Evolutionary conservation across 208 protist genomes (phyloP).

Genomic region (Leishmania turanica): DNA sequence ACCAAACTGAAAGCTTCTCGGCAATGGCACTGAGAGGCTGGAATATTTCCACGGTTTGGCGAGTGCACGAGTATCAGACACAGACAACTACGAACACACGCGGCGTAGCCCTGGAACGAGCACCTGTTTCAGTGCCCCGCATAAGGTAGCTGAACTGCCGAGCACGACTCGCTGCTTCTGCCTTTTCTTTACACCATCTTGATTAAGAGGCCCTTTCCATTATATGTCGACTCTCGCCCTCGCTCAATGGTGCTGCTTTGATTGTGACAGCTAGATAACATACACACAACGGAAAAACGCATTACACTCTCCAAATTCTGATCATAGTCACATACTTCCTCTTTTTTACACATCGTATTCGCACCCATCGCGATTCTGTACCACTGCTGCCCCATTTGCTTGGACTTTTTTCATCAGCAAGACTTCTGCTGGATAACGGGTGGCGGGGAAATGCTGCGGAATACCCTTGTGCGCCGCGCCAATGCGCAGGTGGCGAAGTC

Average conservation of each 20-base stretch:
- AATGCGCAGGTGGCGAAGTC: slow-evolving; percentile 26
- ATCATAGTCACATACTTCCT: slow-evolving; percentile 1
- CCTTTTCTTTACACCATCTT: not conserved
- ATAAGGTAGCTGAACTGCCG: not conserved
- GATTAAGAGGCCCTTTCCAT: not conserved
- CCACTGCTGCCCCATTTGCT: not conserved
- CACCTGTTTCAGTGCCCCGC: not conserved
- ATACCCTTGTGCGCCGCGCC: slow-evolving; percentile 35
- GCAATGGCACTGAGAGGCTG: not conserved
- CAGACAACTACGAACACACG: not conserved
- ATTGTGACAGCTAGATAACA: slow-evolving; percentile 2
- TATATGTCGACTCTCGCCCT: slow-evolving; percentile 2
- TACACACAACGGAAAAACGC: slow-evolving; percentile 12
- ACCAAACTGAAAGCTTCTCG: not conserved
- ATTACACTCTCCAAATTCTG: not conserved
- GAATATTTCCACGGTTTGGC: not conserved
- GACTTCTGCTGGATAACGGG: slow-evolving; percentile 5
- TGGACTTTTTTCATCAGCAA: slow-evolving; percentile 1
- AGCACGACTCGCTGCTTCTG: not conserved
- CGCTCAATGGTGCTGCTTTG: slow-evolving; percentile 17
- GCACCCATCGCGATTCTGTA: not conserved
- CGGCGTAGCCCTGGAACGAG: not conserved
- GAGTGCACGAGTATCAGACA: not conserved
- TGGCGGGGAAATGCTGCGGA: slow-evolving; percentile 38
- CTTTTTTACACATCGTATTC: slow-evolving; percentile 1